A percentile compares a stretch with the other conserved stretches of the same genome.
Evolutionary conservation across 2,329 filamentous ascomycete genomes (phyloP).

Genomic region (Dendryphion nanum): DNA sequence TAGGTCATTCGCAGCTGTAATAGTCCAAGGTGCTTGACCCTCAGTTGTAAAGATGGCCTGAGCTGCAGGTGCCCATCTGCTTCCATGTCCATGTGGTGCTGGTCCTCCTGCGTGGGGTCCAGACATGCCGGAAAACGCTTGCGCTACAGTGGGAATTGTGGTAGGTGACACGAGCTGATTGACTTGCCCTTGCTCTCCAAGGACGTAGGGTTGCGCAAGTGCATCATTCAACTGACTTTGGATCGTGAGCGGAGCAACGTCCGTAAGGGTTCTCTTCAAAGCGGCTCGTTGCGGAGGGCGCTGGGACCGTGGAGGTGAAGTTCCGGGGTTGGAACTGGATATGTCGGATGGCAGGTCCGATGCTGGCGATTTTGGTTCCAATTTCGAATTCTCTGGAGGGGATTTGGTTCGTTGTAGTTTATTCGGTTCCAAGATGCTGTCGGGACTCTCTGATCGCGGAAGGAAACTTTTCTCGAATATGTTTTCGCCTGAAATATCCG

Average conservation of each 20-base stretch:
- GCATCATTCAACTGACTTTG: conserved; percentile 84
- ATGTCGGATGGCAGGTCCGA: conserved; percentile 23
- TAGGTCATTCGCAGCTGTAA: conserved; percentile 91
- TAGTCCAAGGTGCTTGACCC: conserved; percentile 86
- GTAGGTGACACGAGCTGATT: conserved; percentile 48
- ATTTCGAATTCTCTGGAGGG: background rate
- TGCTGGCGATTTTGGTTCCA: conserved; percentile 11
- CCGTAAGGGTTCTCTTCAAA: conserved; percentile 85
- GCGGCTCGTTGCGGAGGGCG: conserved; percentile 52
- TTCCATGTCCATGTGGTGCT: conserved; percentile 76
- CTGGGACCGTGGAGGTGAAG: conserved; percentile 17
- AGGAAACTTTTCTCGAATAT: conserved; percentile 82
- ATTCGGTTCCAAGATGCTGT: conserved; percentile 18
- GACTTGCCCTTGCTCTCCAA: conserved; percentile 48
- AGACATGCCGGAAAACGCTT: conserved; percentile 29
- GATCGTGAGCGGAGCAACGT: conserved; percentile 70
- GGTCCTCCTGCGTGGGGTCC: conserved; percentile 39
- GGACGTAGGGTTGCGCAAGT: conserved; percentile 75
- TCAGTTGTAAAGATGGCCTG: conserved; percentile 99
- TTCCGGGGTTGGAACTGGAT: conserved; percentile 18
- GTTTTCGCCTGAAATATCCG: conserved; percentile 70
- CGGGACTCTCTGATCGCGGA: conserved; percentile 47
- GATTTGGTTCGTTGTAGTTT: conserved; percentile 8
- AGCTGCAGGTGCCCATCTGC: conserved; percentile 83
- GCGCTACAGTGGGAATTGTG: conserved; percentile 40